Evolutionary conservation across 1,139 yeast genomes (phyloP).

Genomic region (Eremothecium sinecaudum): DNA sequence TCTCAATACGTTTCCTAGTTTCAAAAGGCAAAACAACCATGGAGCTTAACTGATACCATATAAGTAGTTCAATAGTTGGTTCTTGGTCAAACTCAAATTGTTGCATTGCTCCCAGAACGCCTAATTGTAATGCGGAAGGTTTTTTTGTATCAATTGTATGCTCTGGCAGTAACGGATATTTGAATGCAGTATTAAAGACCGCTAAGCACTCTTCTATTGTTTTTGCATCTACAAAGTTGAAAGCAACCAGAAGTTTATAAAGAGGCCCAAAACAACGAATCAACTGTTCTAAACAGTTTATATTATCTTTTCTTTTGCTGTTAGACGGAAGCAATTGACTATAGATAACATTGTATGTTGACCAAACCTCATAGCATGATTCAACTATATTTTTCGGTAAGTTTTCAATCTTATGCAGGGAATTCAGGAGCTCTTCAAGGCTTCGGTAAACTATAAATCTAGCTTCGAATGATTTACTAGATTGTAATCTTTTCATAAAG

Average conservation of each 20-base stretch:
- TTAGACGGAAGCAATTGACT: slow-evolving; percentile 37
- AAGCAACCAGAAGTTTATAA: slow-evolving; percentile 30
- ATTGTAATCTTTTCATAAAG: slow-evolving; percentile 16
- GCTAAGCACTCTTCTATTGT: slow-evolving; percentile 39
- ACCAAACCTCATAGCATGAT: slow-evolving; percentile 56
- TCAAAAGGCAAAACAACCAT: slow-evolving; percentile 52
- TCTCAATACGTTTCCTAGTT: slow-evolving; percentile 44
- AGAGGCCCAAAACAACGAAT: slow-evolving; percentile 44
- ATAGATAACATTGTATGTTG: slow-evolving; percentile 47
- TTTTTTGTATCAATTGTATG: slow-evolving; percentile 37
- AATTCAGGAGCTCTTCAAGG: slow-evolving; percentile 46
- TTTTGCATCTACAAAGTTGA: slow-evolving; percentile 23
- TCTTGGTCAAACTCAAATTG: slow-evolving; percentile 31
- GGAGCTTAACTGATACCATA: slow-evolving; percentile 46
- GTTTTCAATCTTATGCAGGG: slow-evolving; percentile 38
- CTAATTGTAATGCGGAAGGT: slow-evolving; percentile 47
- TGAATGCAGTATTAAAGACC: slow-evolving; percentile 48
- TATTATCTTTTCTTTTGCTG: slow-evolving; percentile 38
- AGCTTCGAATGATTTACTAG: slow-evolving; percentile 36
- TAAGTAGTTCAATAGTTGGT: slow-evolving; percentile 35
- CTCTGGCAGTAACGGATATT: slow-evolving; percentile 57
- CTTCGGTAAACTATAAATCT: slow-evolving; percentile 38
- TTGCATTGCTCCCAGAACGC: slow-evolving; percentile 40
- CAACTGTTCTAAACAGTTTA: slow-evolving; percentile 46
- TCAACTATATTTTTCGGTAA: slow-evolving; percentile 35